phyloP scores from a whole-genome alignment of 2,329 filamentous ascomycete genomes.

The Sporothrix globosa region DNA sequence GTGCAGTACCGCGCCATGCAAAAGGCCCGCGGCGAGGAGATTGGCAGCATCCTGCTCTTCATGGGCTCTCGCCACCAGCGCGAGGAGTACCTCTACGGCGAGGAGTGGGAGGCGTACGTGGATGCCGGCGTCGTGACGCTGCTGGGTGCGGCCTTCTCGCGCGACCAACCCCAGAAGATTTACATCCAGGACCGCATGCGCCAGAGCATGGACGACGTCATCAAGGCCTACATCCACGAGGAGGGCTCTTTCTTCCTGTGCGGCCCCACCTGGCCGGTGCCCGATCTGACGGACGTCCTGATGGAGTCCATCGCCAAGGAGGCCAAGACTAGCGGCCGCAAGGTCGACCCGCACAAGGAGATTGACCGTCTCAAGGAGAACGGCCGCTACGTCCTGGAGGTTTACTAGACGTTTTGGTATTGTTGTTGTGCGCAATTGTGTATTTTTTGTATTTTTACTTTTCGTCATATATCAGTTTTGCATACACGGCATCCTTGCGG shows the following conservation, averaged over 20 bases:
- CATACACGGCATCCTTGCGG: conserved; percentile 5
- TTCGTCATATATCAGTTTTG: neutral
- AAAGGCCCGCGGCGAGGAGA: conserved; percentile 94
- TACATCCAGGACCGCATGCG: conserved; percentile 99
- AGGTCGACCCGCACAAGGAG: conserved; percentile 83
- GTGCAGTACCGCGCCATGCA: conserved; percentile 98
- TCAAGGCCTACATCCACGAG: conserved; percentile 82
- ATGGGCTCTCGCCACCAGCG: conserved; percentile 96
- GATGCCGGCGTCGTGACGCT: conserved; percentile 94
- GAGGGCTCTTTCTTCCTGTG: conserved; percentile 96
- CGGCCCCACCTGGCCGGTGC: conserved; percentile 97
- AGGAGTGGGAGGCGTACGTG: conserved; percentile 98
- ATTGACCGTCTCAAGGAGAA: conserved; percentile 98
- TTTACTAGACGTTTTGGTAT: conserved; percentile 67
- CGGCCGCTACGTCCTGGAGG: conserved; percentile 90
- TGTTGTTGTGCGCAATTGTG: neutral
- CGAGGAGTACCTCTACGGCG: conserved; percentile 97
- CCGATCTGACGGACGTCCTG: conserved; percentile 90
- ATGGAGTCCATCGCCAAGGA: conserved; percentile 87
- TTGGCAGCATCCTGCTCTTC: conserved; percentile 90
- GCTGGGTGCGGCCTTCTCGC: conserved; percentile 89
- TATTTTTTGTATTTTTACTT: neutral
- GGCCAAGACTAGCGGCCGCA: conserved; percentile 70
- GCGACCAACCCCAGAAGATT: conserved; percentile 97
- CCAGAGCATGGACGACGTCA: conserved; percentile 78